These are phyloP conservation scores for Neofusicoccum laricinum DNA, from an alignment of 2,329 filamentous ascomycete genomes.

Conservation along the genomic window DNA sequence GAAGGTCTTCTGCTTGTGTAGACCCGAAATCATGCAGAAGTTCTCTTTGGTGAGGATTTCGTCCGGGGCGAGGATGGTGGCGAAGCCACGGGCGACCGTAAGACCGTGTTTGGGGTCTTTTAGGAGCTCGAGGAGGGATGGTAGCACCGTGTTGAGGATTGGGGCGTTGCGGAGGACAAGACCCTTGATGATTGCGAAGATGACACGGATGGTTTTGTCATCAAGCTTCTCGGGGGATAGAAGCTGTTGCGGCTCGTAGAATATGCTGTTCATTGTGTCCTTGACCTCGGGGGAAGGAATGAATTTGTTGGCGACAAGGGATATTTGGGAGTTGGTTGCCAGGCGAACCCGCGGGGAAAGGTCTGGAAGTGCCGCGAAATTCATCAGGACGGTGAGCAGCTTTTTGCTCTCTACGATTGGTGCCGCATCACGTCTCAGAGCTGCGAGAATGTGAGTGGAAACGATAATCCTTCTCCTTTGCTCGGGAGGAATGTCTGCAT, in stretches of 20 bases:
- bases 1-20: constrained; percentile 64
- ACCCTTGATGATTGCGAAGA: constrained; percentile 62
- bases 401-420: constrained; percentile 31
- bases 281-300: constrained; percentile 40
- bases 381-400: constrained; percentile 36
- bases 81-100: constrained; percentile 56
- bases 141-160: constrained; percentile 41
- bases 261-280: constrained; percentile 38
- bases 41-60: constrained; percentile 60
- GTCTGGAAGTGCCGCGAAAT: constrained; percentile 30
- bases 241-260: constrained; percentile 30
- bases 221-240: constrained; percentile 32
- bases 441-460: constrained; percentile 57
- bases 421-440: constrained; percentile 37
- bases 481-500: constrained; percentile 26
- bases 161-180: constrained; percentile 55
- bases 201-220: constrained; percentile 48
- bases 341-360: constrained; percentile 29
- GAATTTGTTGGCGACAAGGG: constrained; percentile 49
- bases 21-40: constrained; percentile 58
- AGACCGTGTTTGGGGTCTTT: constrained; percentile 48
- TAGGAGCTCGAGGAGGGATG: constrained; percentile 50
- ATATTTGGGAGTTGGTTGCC: constrained; percentile 42
- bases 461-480: constrained; percentile 51
- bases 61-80: constrained; percentile 58